Evolutionary conservation across 129 eudicot genomes (phyloP).

Genomic region (Lactuca sativa): DNA sequence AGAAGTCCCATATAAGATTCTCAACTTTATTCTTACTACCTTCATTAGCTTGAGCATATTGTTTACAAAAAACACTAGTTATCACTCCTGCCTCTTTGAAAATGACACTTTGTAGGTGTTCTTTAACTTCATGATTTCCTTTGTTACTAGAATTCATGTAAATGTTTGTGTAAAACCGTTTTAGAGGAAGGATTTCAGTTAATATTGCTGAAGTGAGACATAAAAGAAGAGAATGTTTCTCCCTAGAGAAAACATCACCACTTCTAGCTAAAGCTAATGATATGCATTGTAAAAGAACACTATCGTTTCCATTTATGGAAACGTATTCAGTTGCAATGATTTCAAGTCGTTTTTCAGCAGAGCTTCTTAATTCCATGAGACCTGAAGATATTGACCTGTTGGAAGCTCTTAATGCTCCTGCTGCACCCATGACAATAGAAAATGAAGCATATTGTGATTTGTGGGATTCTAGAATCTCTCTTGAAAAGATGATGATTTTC

Average conservation of each 20-base stretch:
- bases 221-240: constrained; percentile 40
- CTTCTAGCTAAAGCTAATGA: constrained; percentile 77
- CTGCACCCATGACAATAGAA: constrained; percentile 86
- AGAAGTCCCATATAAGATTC: constrained; percentile 70
- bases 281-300: constrained; percentile 55
- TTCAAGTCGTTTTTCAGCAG: constrained; percentile 29
- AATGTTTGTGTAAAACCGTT: constrained; percentile 41
- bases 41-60: constrained; percentile 63
- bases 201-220: constrained; percentile 70
- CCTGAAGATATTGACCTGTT: constrained; percentile 57
- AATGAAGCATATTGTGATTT: constrained; percentile 42
- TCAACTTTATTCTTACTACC: constrained; percentile 53
- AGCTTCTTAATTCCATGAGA: constrained; percentile 46
- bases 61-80: constrained; percentile 73
- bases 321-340: too few species aligned
- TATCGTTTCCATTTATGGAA: neutral
- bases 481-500: constrained; percentile 40
- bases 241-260: constrained; percentile 53
- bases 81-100: constrained; percentile 92
- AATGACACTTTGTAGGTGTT: constrained; percentile 53
- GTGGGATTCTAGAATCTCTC: constrained; percentile 41
- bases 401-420: constrained; percentile 73
- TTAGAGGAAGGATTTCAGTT: constrained; percentile 71
- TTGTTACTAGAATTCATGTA: constrained; percentile 21
- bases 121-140: constrained; percentile 41